Evolutionary conservation across 2,329 filamentous ascomycete genomes (phyloP), one percentile per base, ranked within the genome.

Genomic region (Karstenula rhodostoma): DNA sequence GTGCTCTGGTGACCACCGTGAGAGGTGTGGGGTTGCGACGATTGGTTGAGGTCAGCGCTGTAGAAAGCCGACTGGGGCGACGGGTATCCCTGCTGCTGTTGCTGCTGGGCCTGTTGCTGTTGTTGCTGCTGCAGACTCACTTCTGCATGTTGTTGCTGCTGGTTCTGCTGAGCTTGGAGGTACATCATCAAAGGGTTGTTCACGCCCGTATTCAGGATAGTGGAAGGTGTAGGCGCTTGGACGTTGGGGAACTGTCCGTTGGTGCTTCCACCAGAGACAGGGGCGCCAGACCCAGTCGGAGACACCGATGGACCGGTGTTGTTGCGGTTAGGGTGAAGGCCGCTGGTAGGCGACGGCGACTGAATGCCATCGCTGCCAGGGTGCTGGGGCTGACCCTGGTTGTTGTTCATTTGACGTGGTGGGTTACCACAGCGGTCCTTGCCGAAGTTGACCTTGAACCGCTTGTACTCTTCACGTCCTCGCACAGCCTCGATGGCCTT

Each of bases 361-460:
- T 83, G 81, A 33, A 84, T 77, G 37, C 83, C 84, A 58, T 87
- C 86, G 54, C 84, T 86, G 54, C 90, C 89, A 61, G 82, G 86
- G 56, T 92, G 90, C 59, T 90, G 89, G 56, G 85, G 83, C 67
- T 90, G 82, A 67, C 84, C 83, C 54, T 82, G 78, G 63, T 83
- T 81, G 63, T 75, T 86, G 77, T 90, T 87, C 67, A 92, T 86
- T 81, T 98, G 95, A 62, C 95, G 90, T 47, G 95, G 95, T 55
- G 95, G 91, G 81, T 99, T 99, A 68, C 95, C 95, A 73, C 95
- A 99, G 58, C 95, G 89, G 77, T 99, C 95, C 83, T 99, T 99
- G 80, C 95, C 95, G 77, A 99, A 99, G 83, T 99, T 99, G 78
- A 99, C 94, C 86, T 99, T 99, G 88, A 99, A 99, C 72, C 95